Conservation (phyloP, 257 asterid genomes). For the Schizonepeta tenuifolia region DNA sequence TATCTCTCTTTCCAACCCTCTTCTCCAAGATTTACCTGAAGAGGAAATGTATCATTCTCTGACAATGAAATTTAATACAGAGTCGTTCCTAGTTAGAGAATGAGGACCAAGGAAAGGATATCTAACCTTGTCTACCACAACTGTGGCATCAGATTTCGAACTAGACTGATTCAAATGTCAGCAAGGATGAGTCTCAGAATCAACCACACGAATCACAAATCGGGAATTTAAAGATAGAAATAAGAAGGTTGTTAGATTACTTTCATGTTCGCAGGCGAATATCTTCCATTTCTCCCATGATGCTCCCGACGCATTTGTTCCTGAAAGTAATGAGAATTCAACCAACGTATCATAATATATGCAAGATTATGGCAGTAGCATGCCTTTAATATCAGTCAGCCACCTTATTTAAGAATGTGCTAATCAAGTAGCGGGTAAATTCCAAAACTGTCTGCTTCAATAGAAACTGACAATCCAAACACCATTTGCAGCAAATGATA, state of each 20-base stretch:
- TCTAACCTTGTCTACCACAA: constrained; percentile 52
- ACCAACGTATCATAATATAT: constrained; percentile 3
- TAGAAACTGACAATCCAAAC: background rate
- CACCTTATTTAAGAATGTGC: constrained; percentile 16
- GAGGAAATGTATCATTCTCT: constrained; percentile 28
- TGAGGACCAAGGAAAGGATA: constrained; percentile 22
- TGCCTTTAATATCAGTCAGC: background rate
- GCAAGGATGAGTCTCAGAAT: constrained; percentile 23
- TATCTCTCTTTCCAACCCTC: constrained; percentile 73
- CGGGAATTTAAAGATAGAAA: constrained; percentile 14
- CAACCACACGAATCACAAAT: constrained; percentile 25
- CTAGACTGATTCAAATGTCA: constrained; percentile 37
- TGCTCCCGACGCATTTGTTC: constrained; percentile 31
- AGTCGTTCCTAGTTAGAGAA: constrained; percentile 15
- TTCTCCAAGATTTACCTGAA: constrained; percentile 65
- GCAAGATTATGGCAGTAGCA: constrained; percentile 14
- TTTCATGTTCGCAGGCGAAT: constrained; percentile 31
- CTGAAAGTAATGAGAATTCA: constrained; percentile 36
- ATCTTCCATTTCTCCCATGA: constrained; percentile 3
- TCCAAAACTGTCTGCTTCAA: background rate
- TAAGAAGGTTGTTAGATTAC: constrained; percentile 20
- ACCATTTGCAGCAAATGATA: constrained; percentile 20
- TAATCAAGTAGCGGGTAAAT: constrained; percentile 20
- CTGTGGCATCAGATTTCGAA: constrained; percentile 23
- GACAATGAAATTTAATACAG: constrained; percentile 4